A percentile compares a stretch with the other conserved stretches of the same genome.
These are phyloP conservation scores for Amanita muscaria DNA, from an alignment of 768 basidiomycete genomes.

Conservation along the genomic window DNA sequence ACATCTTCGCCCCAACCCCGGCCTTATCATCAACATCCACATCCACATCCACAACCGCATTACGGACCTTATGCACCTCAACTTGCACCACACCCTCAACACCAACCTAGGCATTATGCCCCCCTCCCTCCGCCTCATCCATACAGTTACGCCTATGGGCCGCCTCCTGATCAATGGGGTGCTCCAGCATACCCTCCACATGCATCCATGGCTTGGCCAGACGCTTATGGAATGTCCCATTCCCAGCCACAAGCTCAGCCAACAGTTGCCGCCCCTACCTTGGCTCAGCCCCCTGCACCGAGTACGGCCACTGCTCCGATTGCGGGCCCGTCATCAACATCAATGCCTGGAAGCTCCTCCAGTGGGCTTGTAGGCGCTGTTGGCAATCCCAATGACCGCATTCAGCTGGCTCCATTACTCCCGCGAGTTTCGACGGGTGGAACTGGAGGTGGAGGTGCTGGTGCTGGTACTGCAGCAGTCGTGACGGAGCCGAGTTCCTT, in stretches of 20 bases:
- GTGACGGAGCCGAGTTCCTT: not conserved
- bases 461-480: not conserved
- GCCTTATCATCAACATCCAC: constrained; percentile 11
- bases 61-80: constrained; percentile 10
- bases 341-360: constrained; percentile 10
- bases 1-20: constrained; percentile 9
- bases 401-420: constrained; percentile 48
- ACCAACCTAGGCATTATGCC: constrained; percentile 16
- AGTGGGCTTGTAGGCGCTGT: constrained; percentile 13
- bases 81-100: constrained; percentile 10
- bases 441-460: not conserved
- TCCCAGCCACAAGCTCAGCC: constrained; percentile 13
- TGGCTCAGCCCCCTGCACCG: constrained; percentile 13
- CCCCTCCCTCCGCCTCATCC: constrained; percentile 16
- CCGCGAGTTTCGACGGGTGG: not conserved
- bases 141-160: constrained; percentile 19
- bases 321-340: constrained; percentile 16
- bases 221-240: constrained; percentile 11
- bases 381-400: constrained; percentile 27
- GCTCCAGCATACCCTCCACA: constrained; percentile 3
- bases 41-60: constrained; percentile 11
- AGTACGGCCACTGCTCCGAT: constrained; percentile 12
- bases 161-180: constrained; percentile 13
- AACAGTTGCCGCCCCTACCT: constrained; percentile 9
- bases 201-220: not conserved